These are phyloP conservation scores for Cystofilobasidium macerans DNA, from an alignment of 768 basidiomycete species.

Conservation along the genomic window DNA sequence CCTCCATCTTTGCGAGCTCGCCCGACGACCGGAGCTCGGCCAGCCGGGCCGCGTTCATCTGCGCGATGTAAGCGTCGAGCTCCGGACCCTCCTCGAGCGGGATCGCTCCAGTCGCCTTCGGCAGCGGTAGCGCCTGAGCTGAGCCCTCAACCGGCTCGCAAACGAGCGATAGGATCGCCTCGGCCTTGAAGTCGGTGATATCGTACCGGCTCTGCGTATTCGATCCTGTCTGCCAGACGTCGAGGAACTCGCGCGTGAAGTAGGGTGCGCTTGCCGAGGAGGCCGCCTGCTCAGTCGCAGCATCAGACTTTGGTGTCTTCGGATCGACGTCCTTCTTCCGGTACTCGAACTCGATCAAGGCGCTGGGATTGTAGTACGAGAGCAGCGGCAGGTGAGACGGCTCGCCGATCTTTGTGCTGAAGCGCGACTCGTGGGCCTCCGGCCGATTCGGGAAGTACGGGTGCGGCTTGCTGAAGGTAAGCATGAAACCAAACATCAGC, in stretches of 20 bases:
- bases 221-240: conserved; percentile 6
- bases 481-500: background rate
- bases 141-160: background rate
- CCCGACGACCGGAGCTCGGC: background rate
- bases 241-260: conserved; percentile 14
- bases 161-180: conserved; percentile 1
- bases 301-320: background rate
- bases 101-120: background rate
- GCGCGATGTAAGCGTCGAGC: conserved; percentile 2
- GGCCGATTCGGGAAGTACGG: background rate
- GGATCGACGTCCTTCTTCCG: background rate
- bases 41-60: background rate
- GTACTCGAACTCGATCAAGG: conserved; percentile 1
- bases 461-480: background rate
- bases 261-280: background rate
- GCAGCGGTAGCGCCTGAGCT: background rate
- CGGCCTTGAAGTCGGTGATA: conserved; percentile 1
- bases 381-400: background rate
- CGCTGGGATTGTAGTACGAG: conserved; percentile 3
- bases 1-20: background rate
- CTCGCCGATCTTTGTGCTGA: background rate
- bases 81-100: conserved; percentile 13
- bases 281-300: background rate
- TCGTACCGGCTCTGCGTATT: conserved; percentile 7
- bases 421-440: background rate